phyloP scores from a whole-genome alignment of 78 protist species.

The Mastigamoeba balamuthi region DNA sequence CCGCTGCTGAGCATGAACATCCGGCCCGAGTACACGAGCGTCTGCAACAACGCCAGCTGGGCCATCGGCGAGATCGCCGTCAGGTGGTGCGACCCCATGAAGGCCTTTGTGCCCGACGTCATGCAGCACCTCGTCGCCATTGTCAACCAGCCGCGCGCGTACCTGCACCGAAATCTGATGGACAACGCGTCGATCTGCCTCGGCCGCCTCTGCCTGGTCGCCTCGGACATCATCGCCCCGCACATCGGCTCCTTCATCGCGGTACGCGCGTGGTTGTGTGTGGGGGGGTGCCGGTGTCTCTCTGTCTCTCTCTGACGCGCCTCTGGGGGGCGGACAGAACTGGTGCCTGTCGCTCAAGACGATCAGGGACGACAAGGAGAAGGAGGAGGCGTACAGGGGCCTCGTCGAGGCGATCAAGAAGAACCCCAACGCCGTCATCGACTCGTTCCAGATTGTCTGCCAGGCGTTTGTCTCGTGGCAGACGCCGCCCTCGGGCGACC shows the following conservation, averaged over 20 bases:
- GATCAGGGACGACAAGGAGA: conserved; percentile 60
- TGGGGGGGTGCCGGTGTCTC: no score
- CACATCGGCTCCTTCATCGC: conserved; percentile 1
- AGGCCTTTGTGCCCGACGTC: conserved; percentile 12
- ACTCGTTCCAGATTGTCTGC: conserved; percentile 17
- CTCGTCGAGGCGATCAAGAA: conserved; percentile 18
- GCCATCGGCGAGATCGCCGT: conserved; percentile 70
- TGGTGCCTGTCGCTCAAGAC: conserved; percentile 49
- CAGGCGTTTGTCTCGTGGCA: conserved; percentile 60
- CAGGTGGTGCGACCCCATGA: conserved; percentile 16
- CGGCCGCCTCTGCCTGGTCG: conserved; percentile 49
- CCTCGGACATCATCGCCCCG: conserved; percentile 18
- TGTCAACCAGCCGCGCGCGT: conserved; percentile 1
- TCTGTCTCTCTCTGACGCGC: no score
- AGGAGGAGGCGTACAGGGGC: conserved; percentile 73
- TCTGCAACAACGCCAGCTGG: conserved; percentile 84
- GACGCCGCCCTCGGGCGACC: conserved; percentile 11
- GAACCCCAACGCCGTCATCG: conserved; percentile 44
- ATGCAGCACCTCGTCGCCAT: conserved; percentile 29
- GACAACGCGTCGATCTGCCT: conserved; percentile 59
- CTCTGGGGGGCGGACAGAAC: no score
- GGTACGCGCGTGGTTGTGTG: conserved; percentile 27
- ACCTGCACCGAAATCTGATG: conserved; percentile 1
- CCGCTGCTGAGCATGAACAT: conserved; percentile 22
- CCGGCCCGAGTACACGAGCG: conserved; percentile 16